Percentiles rank a stretch among this genome's conserved stretches.
These are phyloP conservation scores for Hondaea fermentalgiana DNA, from an alignment of 108 stramenopile species.

Conservation along the genomic window DNA sequence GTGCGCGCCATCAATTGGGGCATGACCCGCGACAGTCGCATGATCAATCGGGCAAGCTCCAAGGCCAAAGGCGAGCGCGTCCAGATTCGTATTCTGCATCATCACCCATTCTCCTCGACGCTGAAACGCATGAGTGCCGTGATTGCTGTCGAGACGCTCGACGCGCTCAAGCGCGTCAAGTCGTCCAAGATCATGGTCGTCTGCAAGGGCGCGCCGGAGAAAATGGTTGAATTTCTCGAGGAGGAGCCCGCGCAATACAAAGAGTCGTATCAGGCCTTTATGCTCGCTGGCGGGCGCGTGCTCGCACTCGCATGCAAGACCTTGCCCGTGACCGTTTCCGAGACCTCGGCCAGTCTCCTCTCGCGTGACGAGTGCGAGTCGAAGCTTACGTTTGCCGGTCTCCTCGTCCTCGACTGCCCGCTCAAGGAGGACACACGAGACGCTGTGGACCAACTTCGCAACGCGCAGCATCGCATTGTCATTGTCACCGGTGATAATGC, in stretches of 20 bases:
- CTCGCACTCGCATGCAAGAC: conserved; percentile 63
- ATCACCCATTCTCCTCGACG: conserved; percentile 72
- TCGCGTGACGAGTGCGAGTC: conserved; percentile 45
- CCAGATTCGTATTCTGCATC: conserved; percentile 42
- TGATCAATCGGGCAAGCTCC: conserved; percentile 19
- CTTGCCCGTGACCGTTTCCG: background rate
- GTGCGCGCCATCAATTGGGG: conserved; percentile 67
- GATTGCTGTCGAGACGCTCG: conserved; percentile 32
- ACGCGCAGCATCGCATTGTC: conserved; percentile 54
- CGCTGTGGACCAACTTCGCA: conserved; percentile 68
- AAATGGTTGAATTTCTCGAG: conserved; percentile 54
- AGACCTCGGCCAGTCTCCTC: background rate
- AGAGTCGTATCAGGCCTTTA: conserved; percentile 62
- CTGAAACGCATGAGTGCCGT: conserved; percentile 77
- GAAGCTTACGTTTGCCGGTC: conserved; percentile 72
- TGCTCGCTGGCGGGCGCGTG: conserved; percentile 71
- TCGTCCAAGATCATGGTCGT: conserved; percentile 33
- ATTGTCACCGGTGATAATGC: conserved; percentile 96
- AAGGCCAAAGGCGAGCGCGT: background rate
- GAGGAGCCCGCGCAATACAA: conserved; percentile 65
- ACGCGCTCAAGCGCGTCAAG: conserved; percentile 24
- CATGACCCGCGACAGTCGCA: conserved; percentile 29
- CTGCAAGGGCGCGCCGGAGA: conserved; percentile 91
- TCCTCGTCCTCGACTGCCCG: conserved; percentile 82
- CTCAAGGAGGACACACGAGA: conserved; percentile 75